A percentile compares a stretch with the other conserved stretches of the same genome.
phyloP scores from a whole-genome alignment of 495 filamentous ascomycete genomes.

The Staphylotrichum longicolle region DNA sequence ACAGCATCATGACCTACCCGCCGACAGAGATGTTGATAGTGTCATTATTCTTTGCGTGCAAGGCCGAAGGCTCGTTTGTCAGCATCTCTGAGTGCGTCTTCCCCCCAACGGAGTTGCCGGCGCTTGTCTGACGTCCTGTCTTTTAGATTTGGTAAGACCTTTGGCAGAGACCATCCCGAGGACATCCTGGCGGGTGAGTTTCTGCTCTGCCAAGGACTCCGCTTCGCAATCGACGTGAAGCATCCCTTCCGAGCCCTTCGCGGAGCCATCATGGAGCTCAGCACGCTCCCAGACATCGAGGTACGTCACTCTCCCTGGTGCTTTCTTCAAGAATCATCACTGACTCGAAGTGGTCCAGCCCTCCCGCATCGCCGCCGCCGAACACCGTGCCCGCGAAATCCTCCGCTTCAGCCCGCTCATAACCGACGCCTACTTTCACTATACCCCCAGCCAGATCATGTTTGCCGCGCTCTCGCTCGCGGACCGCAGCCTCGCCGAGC shows the following conservation, averaged over 20 bases:
- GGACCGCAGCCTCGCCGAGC: conserved; percentile 67
- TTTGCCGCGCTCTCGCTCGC: conserved; percentile 72
- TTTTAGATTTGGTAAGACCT: conserved; percentile 51
- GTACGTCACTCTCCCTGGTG: conserved; percentile 12
- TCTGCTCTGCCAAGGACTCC: conserved; percentile 84
- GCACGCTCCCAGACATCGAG: conserved; percentile 47
- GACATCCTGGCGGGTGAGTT: conserved; percentile 87
- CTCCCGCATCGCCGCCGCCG: conserved; percentile 62
- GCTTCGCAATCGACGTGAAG: conserved; percentile 88
- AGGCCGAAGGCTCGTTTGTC: conserved; percentile 81
- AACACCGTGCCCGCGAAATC: conserved; percentile 65
- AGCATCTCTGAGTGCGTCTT: conserved; percentile 61
- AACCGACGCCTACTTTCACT: conserved; percentile 94
- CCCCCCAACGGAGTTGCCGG: neutral
- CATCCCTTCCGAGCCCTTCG: conserved; percentile 88
- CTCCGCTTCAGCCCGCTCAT: conserved; percentile 77
- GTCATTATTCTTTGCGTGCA: conserved; percentile 86
- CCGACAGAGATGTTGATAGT: conserved; percentile 81
- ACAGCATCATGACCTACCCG: conserved; percentile 92
- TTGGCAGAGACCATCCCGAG: conserved; percentile 57
- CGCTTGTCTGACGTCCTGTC: conserved; percentile 11
- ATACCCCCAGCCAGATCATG: conserved; percentile 92
- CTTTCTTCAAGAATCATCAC: too few species aligned
- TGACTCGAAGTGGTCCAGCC: conserved; percentile 19
- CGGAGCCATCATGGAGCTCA: conserved; percentile 80